Evolutionary conservation across 2,329 filamentous ascomycete genomes (phyloP).

Genomic region (Juglanconis oblonga): DNA sequence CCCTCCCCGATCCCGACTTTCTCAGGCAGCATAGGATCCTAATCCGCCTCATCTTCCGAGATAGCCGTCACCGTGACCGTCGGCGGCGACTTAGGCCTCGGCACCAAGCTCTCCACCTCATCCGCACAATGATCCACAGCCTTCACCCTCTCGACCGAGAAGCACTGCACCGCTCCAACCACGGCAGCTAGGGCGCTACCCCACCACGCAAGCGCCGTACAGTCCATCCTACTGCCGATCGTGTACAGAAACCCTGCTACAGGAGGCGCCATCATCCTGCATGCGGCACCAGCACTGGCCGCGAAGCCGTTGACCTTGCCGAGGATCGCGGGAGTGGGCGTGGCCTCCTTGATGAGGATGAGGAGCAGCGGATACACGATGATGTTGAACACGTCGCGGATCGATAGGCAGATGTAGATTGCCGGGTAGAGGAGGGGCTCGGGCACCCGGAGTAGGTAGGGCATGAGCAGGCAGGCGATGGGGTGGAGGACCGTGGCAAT

Average conservation of each 20-base stretch:
- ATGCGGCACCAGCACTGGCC: slow-evolving; percentile 63
- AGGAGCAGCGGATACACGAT: slow-evolving; percentile 64
- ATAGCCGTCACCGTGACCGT: slow-evolving; percentile 6
- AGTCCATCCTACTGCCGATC: slow-evolving; percentile 55
- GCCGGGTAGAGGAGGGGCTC: slow-evolving; percentile 48
- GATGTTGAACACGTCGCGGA: slow-evolving; percentile 61
- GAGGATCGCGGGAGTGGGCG: slow-evolving; percentile 52
- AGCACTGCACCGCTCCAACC: slow-evolving; percentile 59
- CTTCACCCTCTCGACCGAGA: slow-evolving; percentile 42
- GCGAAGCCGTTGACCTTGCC: slow-evolving; percentile 66
- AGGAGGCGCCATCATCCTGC: slow-evolving; percentile 65
- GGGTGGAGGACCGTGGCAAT: slow-evolving; percentile 59
- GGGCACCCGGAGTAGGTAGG: slow-evolving; percentile 55
- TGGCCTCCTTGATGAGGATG: slow-evolving; percentile 66
- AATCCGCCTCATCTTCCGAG: slow-evolving; percentile 3
- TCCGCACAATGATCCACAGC: slow-evolving; percentile 4
- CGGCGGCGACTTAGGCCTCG: slow-evolving; percentile 6
- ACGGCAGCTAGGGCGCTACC: slow-evolving; percentile 55
- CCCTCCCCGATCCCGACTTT: too few relatives aligned
- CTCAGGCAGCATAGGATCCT: background rate
- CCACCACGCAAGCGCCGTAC: slow-evolving; percentile 63
- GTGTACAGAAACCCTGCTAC: slow-evolving; percentile 63
- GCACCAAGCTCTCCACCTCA: slow-evolving; percentile 12
- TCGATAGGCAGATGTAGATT: slow-evolving; percentile 55
- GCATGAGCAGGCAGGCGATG: slow-evolving; percentile 58